phyloP scores from a whole-genome alignment of 179 eudicot species.

The Pouteria campechiana region DNA sequence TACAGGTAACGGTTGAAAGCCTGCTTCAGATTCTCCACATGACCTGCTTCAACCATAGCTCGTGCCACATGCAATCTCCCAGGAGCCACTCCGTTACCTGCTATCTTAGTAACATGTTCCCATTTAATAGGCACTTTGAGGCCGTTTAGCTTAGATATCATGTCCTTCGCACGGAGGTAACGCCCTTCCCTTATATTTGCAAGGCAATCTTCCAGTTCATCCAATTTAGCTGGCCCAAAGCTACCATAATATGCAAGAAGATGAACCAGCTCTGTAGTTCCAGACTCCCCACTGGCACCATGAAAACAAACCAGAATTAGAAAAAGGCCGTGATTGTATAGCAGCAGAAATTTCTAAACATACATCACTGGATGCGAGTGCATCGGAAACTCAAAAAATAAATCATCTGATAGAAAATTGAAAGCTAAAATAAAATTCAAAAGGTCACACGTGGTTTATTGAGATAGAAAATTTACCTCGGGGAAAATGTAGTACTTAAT shows the following conservation, averaged over 20 bases:
- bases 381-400: too few species aligned
- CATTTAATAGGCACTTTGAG: conserved; percentile 80
- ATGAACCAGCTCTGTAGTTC: conserved; percentile 85
- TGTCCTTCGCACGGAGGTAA: conserved; percentile 71
- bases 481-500: conserved; percentile 70
- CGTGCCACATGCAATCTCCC: conserved; percentile 97
- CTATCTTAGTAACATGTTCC: conserved; percentile 77
- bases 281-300: conserved; percentile 47
- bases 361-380: too few species aligned
- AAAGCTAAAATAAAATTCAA: too few species aligned
- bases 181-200: conserved; percentile 85
- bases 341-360: too few species aligned
- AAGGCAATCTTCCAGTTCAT: conserved; percentile 58
- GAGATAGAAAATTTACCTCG: too few species aligned
- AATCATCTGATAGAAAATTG: too few species aligned
- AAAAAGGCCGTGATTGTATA: background rate
- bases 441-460: too few species aligned
- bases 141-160: conserved; percentile 56
- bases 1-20: conserved; percentile 84
- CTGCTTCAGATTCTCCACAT: conserved; percentile 87
- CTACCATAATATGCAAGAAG: conserved; percentile 91
- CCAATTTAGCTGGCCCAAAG: conserved; percentile 63
- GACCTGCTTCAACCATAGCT: conserved; percentile 93
- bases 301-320: background rate
- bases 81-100: conserved; percentile 93